phyloP scores from a whole-genome alignment of 169 alveolate genomes.

The Miamiensis avidus region DNA sequence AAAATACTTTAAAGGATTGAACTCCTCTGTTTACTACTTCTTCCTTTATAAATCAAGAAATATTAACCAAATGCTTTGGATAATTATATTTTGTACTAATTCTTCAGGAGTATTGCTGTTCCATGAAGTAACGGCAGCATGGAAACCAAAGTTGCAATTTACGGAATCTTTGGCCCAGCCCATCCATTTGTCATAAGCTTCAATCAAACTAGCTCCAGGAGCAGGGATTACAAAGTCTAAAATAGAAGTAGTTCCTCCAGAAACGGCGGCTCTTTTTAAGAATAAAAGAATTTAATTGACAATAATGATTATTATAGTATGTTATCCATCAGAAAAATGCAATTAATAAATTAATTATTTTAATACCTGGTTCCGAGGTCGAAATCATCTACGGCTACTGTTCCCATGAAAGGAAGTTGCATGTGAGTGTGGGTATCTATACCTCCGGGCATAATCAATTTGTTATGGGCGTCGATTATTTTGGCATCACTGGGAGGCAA shows the following conservation, averaged over 20 bases:
- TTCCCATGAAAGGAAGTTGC: conserved; percentile 59
- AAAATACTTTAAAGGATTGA: conserved; percentile 39
- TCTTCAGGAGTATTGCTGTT: conserved; percentile 36
- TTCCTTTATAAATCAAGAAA: too few species aligned
- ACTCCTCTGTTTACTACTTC: conserved; percentile 45
- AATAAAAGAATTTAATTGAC: too few species aligned
- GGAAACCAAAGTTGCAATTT: conserved; percentile 59
- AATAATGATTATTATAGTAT: too few species aligned
- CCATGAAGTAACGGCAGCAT: conserved; percentile 57
- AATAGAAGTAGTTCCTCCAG: conserved; percentile 73
- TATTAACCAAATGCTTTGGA: too few species aligned
- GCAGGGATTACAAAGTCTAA: conserved; percentile 61
- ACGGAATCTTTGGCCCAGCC: conserved; percentile 55
- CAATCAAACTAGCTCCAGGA: conserved; percentile 33
- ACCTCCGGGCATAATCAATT: conserved; percentile 72
- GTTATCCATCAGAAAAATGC: too few species aligned
- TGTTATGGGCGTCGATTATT: conserved; percentile 65
- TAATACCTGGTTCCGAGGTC: conserved; percentile 60
- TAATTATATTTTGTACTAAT: too few species aligned
- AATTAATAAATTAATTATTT: too few species aligned
- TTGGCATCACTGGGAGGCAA: conserved; percentile 14
- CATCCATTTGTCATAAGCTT: conserved; percentile 57
- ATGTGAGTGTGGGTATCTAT: conserved; percentile 64
- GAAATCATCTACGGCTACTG: conserved; percentile 60
- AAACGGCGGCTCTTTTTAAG: conserved; percentile 68